Percentiles rank a stretch among this genome's conserved stretches.
phyloP scores from a whole-genome alignment of 768 basidiomycete species.

The Megacollybia marginata region DNA sequence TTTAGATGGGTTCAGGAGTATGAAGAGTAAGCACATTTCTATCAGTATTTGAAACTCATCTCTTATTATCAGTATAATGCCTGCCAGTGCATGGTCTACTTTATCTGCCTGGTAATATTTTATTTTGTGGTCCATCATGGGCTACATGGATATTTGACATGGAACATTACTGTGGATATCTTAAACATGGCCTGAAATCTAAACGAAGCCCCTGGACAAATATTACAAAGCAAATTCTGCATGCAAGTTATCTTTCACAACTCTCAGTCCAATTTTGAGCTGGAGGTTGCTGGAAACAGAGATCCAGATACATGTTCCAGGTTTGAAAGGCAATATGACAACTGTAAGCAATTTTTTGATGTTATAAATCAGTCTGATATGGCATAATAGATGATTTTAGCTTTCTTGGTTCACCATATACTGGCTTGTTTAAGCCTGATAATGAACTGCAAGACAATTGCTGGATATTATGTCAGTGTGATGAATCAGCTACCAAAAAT shows the following conservation, averaged over 20 bases:
- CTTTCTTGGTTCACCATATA: constrained; percentile 10
- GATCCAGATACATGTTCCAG: background rate
- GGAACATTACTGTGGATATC: constrained; percentile 24
- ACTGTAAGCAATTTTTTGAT: background rate
- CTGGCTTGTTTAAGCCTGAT: constrained; percentile 2
- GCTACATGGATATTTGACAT: constrained; percentile 27
- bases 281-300: constrained; percentile 1
- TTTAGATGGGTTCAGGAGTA: constrained; percentile 28
- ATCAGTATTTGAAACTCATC: background rate
- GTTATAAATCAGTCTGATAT: background rate
- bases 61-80: constrained; percentile 24
- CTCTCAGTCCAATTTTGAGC: constrained; percentile 10
- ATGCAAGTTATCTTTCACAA: constrained; percentile 18
- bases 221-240: constrained; percentile 15
- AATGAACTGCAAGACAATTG: constrained; percentile 6
- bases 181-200: constrained; percentile 16
- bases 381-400: constrained; percentile 10
- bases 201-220: constrained; percentile 19
- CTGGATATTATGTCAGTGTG: constrained; percentile 10
- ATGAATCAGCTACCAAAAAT: constrained; percentile 4
- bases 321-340: background rate
- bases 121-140: constrained; percentile 25
- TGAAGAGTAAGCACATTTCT: constrained; percentile 22
- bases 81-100: constrained; percentile 26
- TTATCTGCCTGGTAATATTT: constrained; percentile 23